phyloP scores from a whole-genome alignment of 202 grass and related monocot genomes.

The Eragrostis tef region DNA sequence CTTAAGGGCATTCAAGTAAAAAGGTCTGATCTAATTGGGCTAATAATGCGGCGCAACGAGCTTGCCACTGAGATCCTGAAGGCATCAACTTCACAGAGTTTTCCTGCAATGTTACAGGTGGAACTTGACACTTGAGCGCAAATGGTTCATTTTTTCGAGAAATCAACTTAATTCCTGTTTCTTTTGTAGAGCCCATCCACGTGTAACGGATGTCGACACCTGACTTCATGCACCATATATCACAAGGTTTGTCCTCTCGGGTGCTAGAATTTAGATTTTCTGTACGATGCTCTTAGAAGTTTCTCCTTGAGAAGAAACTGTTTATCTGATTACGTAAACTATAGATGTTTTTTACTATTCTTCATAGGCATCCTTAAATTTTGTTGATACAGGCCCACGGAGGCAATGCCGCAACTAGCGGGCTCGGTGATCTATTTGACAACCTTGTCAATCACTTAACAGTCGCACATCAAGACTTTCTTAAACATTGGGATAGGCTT shows the following conservation, averaged over 20 bases:
- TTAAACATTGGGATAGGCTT: conserved; percentile 86
- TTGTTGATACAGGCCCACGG: conserved; percentile 72
- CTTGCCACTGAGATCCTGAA: conserved; percentile 91
- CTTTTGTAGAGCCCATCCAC: conserved; percentile 67
- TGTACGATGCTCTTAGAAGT: conserved; percentile 5
- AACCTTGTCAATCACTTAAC: conserved; percentile 84
- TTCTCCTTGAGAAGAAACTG: background rate
- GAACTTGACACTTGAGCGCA: conserved; percentile 39
- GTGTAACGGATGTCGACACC: conserved; percentile 80
- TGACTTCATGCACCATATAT: conserved; percentile 76
- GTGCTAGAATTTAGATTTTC: conserved; percentile 1
- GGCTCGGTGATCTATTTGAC: conserved; percentile 80
- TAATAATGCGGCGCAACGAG: conserved; percentile 94
- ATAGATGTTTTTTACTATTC: background rate
- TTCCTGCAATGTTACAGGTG: conserved; percentile 90
- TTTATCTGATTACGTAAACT: conserved; percentile 14
- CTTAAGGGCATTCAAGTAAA: conserved; percentile 88
- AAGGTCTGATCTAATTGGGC: conserved; percentile 76
- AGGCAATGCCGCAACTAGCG: conserved; percentile 70
- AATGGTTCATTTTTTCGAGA: conserved; percentile 41
- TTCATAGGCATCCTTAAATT: background rate
- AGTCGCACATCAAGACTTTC: conserved; percentile 66
- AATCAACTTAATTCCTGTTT: conserved; percentile 30
- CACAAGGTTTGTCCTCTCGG: conserved; percentile 68
- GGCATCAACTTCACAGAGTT: conserved; percentile 67